These are phyloP conservation scores for Hanseniaspora gamundiae DNA, from an alignment of 1,139 yeast genomes.

Conservation along the genomic window DNA sequence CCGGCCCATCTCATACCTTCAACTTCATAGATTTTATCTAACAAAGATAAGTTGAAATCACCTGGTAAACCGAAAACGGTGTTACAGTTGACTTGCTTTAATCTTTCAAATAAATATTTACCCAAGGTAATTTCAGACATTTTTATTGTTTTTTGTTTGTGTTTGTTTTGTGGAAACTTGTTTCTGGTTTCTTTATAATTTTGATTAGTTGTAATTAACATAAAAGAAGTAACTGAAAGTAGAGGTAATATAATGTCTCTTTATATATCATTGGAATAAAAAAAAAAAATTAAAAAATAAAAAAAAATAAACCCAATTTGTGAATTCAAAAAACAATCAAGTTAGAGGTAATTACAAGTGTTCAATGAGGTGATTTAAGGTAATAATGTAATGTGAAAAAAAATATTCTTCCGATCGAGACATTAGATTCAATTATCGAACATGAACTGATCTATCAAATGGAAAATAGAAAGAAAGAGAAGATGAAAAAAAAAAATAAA, in stretches of 20 bases:
- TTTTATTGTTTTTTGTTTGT: neutral
- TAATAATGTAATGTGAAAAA: too few relatives aligned
- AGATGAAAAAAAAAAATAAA: too few relatives aligned
- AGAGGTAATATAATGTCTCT: too few relatives aligned
- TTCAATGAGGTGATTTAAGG: too few relatives aligned
- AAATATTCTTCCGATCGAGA: too few relatives aligned
- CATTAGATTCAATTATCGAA: too few relatives aligned
- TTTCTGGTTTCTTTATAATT: neutral
- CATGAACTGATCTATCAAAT: neutral
- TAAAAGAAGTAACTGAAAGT: neutral
- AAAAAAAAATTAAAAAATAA: too few relatives aligned
- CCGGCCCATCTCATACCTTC: slow-evolving; percentile 56
- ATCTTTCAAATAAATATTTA: slow-evolving; percentile 49
- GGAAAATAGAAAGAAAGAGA: too few relatives aligned
- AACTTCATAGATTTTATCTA: slow-evolving; percentile 53
- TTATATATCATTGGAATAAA: too few relatives aligned
- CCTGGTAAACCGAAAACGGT: slow-evolving; percentile 63
- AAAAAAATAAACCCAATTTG: too few relatives aligned
- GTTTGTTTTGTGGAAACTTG: neutral
- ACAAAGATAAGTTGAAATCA: slow-evolving; percentile 52
- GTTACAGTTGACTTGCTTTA: slow-evolving; percentile 36
- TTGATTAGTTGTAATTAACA: neutral
- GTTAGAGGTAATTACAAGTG: too few relatives aligned
- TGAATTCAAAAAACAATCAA: too few relatives aligned
- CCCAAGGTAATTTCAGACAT: slow-evolving; percentile 40